Conservation (phyloP, 2,329 filamentous ascomycete species). For the Colletotrichum sp. region DNA sequence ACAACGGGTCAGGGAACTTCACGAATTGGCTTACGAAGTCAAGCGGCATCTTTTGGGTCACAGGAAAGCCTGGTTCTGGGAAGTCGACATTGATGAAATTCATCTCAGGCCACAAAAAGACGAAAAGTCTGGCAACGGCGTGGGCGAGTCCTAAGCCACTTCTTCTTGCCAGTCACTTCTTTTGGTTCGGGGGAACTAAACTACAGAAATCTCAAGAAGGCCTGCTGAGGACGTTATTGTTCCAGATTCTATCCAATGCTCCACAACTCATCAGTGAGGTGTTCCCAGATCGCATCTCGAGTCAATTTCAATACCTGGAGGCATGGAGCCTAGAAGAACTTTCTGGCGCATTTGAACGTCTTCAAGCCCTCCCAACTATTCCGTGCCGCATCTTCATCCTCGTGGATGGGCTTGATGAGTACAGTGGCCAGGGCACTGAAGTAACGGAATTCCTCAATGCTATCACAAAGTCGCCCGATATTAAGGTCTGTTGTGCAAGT, state of each 20-base stretch:
- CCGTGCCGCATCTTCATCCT: slow-evolving; percentile 23
- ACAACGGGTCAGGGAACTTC: too few relatives aligned
- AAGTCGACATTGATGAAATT: slow-evolving; percentile 52
- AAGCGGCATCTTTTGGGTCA: slow-evolving; percentile 39
- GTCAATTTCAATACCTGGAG: neutral
- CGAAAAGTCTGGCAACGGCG: slow-evolving; percentile 14
- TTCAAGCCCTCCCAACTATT: slow-evolving; percentile 18
- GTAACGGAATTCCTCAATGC: slow-evolving; percentile 30
- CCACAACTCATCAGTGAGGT: too few relatives aligned
- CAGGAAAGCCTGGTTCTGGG: slow-evolving; percentile 48
- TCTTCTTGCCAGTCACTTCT: slow-evolving; percentile 45
- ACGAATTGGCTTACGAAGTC: slow-evolving; percentile 29
- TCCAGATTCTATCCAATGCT: too few relatives aligned
- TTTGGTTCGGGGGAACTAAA: slow-evolving; percentile 42
- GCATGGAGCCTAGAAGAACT: slow-evolving; percentile 34
- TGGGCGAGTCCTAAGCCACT: slow-evolving; percentile 37
- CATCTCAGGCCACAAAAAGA: slow-evolving; percentile 32
- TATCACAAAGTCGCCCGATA: slow-evolving; percentile 20
- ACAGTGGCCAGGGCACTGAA: slow-evolving; percentile 31
- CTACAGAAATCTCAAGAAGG: slow-evolving; percentile 46
- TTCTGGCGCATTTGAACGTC: slow-evolving; percentile 10
- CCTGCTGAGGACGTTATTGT: slow-evolving; percentile 32
- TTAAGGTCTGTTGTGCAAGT: slow-evolving; percentile 38
- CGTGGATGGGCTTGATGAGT: slow-evolving; percentile 39
- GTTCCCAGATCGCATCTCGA: too few relatives aligned